phyloP scores from a whole-genome alignment of 1,139 yeast genomes.

The Diutina siamensis region DNA sequence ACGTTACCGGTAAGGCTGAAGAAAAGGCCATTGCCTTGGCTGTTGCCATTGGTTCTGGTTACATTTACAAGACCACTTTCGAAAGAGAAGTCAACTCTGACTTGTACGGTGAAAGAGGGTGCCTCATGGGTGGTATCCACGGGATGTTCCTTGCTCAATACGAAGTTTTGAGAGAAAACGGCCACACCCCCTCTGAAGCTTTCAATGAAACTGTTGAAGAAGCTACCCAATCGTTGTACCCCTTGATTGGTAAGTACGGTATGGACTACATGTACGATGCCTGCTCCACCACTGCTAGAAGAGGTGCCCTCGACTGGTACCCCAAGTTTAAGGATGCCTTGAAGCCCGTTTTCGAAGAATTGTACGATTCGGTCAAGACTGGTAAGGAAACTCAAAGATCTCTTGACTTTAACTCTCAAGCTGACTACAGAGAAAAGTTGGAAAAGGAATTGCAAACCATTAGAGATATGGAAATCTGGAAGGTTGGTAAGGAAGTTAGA shows the following conservation, averaged over 20 bases:
- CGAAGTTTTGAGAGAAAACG: slow-evolving; percentile 98
- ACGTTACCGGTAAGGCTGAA: slow-evolving; percentile 97
- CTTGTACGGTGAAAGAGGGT: slow-evolving; percentile 99
- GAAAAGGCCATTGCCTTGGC: slow-evolving; percentile 98
- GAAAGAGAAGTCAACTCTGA: slow-evolving; percentile 99
- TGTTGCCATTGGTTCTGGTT: slow-evolving; percentile 98
- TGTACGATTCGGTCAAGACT: slow-evolving; percentile 89
- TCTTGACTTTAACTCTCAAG: slow-evolving; percentile 93
- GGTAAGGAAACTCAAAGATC: slow-evolving; percentile 98
- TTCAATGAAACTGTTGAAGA: slow-evolving; percentile 99
- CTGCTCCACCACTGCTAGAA: slow-evolving; percentile 99
- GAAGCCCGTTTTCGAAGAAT: slow-evolving; percentile 95
- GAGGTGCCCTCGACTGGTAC: slow-evolving; percentile 99
- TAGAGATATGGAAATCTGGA: slow-evolving; percentile 99
- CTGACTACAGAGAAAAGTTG: slow-evolving; percentile 94
- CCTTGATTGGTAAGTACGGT: slow-evolving; percentile 97
- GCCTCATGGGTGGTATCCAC: slow-evolving; percentile 99
- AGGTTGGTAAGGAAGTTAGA: slow-evolving; percentile 98
- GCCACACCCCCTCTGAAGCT: slow-evolving; percentile 99
- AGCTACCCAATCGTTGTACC: slow-evolving; percentile 98
- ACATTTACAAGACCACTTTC: slow-evolving; percentile 98
- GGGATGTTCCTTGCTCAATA: slow-evolving; percentile 99
- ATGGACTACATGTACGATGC: slow-evolving; percentile 99
- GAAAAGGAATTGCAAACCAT: slow-evolving; percentile 87
- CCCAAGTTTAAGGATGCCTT: slow-evolving; percentile 97